Conservation (phyloP, 2,329 filamentous ascomycete species). For the Rhexocercosporidium sp. region DNA sequence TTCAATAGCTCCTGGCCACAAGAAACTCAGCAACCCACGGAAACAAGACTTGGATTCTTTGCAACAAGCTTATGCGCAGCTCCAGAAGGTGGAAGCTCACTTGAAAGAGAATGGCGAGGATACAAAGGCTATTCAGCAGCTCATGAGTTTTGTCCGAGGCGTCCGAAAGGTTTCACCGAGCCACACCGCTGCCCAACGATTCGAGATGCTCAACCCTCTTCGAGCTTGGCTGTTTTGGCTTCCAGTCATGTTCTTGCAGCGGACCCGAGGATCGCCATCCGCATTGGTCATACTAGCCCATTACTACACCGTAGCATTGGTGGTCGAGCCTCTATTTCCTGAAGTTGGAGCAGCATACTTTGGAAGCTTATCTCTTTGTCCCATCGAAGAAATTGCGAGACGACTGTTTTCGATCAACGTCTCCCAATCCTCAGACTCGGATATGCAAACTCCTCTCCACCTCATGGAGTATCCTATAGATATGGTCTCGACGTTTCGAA, state of each 20-base stretch:
- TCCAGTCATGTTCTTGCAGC: conserved; percentile 81
- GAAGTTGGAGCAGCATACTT: conserved; percentile 91
- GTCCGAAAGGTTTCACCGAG: conserved; percentile 73
- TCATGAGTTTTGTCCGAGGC: conserved; percentile 75
- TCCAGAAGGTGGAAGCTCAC: conserved; percentile 70
- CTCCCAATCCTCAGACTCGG: conserved; percentile 59
- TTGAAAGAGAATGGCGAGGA: conserved; percentile 74
- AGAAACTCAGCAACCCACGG: conserved; percentile 61
- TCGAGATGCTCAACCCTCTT: conserved; percentile 85
- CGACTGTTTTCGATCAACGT: conserved; percentile 73
- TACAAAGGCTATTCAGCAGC: conserved; percentile 68
- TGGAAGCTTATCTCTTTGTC: conserved; percentile 76
- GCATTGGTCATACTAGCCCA: conserved; percentile 86
- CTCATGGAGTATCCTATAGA: conserved; percentile 77
- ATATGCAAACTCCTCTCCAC: conserved; percentile 64
- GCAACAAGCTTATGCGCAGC: conserved; percentile 68
- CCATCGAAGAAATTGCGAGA: conserved; percentile 85
- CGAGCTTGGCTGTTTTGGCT: conserved; percentile 97
- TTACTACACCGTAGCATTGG: conserved; percentile 86
- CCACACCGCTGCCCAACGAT: conserved; percentile 80
- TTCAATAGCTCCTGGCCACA: conserved; percentile 57
- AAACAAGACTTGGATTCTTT: conserved; percentile 75
- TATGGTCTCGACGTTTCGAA: conserved; percentile 70
- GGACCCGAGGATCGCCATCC: conserved; percentile 74
- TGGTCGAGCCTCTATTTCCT: conserved; percentile 89